Percentiles rank a stretch among this genome's conserved stretches.
Evolutionary conservation across 148 eudicot species (phyloP).

Genomic region (Chenopodium quinoa): DNA sequence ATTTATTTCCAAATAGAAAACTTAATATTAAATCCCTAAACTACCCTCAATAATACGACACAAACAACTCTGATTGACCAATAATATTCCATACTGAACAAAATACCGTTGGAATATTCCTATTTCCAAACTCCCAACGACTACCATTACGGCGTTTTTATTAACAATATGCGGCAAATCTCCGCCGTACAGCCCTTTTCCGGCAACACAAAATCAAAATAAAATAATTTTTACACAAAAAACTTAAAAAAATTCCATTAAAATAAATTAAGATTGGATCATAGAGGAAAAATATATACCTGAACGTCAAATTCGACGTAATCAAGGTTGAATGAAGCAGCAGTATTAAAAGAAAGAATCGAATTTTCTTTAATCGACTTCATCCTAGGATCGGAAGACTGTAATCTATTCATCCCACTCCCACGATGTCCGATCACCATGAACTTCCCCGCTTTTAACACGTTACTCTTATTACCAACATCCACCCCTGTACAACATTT

Average conservation of each 20-base stretch:
- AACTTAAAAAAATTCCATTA: too few relatives aligned
- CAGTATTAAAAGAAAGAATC: slow-evolving; percentile 62
- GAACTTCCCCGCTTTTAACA: slow-evolving; percentile 43
- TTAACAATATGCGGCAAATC: not conserved
- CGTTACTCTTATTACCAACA: slow-evolving; percentile 12
- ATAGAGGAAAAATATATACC: slow-evolving; percentile 26
- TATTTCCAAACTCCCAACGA: not conserved
- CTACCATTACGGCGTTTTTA: not conserved
- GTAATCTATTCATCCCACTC: slow-evolving; percentile 67
- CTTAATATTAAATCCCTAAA: not conserved
- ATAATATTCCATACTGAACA: not conserved
- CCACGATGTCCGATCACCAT: slow-evolving; percentile 81
- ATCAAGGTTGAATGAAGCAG: slow-evolving; percentile 53
- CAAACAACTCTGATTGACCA: not conserved
- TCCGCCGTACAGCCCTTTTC: not conserved
- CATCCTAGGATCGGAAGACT: slow-evolving; percentile 61
- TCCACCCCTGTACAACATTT: slow-evolving; percentile 12
- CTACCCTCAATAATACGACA: not conserved
- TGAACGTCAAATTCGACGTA: slow-evolving; percentile 79
- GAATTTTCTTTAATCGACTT: slow-evolving; percentile 65
- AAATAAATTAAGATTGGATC: not conserved
- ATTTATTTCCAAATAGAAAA: not conserved
- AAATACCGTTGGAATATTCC: not conserved
- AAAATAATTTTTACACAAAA: too few relatives aligned
- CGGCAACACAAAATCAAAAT: not conserved